Percentiles rank a stretch among this genome's conserved stretches.
Evolutionary conservation across 23 red algal genomes (phyloP).

Genomic region (Agarophyton chilense): DNA sequence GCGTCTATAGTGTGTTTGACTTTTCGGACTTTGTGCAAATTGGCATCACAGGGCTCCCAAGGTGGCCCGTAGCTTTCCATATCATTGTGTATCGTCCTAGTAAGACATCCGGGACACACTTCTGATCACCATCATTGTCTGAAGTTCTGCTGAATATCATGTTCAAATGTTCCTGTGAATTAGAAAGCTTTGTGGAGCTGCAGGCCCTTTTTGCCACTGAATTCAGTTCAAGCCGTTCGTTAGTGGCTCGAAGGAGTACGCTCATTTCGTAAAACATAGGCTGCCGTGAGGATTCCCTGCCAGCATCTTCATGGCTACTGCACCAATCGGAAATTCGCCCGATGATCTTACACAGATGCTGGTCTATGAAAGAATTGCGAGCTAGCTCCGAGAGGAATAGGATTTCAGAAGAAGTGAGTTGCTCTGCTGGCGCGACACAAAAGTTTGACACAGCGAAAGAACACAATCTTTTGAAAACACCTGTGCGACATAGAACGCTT

Average conservation of each 20-base stretch:
- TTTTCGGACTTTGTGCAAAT: neutral
- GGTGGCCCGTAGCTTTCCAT: neutral
- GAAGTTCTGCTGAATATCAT: neutral
- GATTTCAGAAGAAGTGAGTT: neutral
- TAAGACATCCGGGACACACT: neutral
- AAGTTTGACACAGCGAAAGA: neutral
- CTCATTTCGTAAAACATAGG: neutral
- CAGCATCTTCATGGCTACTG: neutral
- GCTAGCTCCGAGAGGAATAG: neutral
- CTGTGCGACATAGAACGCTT: neutral
- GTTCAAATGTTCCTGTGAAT: neutral
- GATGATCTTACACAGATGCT: neutral
- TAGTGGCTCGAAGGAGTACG: neutral
- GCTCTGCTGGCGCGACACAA: neutral
- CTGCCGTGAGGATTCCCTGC: neutral
- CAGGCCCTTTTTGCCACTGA: neutral
- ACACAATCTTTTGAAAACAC: neutral
- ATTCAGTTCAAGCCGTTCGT: neutral
- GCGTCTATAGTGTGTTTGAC: neutral
- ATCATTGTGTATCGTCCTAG: conserved; percentile 27
- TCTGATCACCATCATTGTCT: neutral
- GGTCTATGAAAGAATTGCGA: neutral
- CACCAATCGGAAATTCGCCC: conserved; percentile 6
- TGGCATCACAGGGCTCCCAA: neutral
- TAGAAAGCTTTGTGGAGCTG: neutral